Evolutionary conservation across 75 land plant genomes (phyloP).

Genomic region (Adiantum capillusveneris): DNA sequence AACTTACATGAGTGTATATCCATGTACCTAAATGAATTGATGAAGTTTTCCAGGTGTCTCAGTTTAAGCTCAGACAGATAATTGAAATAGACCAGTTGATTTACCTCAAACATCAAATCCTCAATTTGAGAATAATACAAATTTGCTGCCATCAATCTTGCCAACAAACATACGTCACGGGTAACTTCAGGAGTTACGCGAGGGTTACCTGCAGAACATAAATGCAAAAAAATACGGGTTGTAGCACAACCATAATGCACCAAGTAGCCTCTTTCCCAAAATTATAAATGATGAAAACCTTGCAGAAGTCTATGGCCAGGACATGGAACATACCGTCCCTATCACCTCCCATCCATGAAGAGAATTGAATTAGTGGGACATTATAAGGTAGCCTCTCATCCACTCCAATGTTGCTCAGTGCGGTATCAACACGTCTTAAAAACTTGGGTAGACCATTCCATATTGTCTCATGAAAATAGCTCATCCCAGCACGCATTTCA

Average conservation of each 20-base stretch:
- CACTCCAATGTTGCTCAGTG: conserved; percentile 86
- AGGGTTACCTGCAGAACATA: conserved; percentile 70
- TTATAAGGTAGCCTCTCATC: conserved; percentile 91
- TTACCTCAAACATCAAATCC: conserved; percentile 95
- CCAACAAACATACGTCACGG: conserved; percentile 89
- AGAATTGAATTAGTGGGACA: conserved; percentile 95
- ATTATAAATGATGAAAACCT: background rate
- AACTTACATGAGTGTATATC: too few relatives aligned
- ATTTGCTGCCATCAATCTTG: conserved; percentile 88
- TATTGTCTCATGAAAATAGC: conserved; percentile 96
- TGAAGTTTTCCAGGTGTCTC: too few relatives aligned
- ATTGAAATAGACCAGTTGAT: too few relatives aligned
- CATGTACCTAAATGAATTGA: too few relatives aligned
- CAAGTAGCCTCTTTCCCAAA: too few relatives aligned
- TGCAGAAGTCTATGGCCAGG: background rate
- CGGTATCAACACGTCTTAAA: conserved; percentile 93
- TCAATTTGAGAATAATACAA: conserved; percentile 95
- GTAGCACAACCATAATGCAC: background rate
- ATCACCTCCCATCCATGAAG: conserved; percentile 99
- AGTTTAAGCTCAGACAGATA: too few relatives aligned
- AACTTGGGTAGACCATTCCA: conserved; percentile 98
- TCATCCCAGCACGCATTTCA: conserved; percentile 99
- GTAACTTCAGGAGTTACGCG: conserved; percentile 96
- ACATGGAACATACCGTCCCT: conserved; percentile 71
- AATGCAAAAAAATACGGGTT: background rate